phyloP scores from a whole-genome alignment of 1,284 basidiomycete genomes.

The Schizophyllum commune region DNA sequence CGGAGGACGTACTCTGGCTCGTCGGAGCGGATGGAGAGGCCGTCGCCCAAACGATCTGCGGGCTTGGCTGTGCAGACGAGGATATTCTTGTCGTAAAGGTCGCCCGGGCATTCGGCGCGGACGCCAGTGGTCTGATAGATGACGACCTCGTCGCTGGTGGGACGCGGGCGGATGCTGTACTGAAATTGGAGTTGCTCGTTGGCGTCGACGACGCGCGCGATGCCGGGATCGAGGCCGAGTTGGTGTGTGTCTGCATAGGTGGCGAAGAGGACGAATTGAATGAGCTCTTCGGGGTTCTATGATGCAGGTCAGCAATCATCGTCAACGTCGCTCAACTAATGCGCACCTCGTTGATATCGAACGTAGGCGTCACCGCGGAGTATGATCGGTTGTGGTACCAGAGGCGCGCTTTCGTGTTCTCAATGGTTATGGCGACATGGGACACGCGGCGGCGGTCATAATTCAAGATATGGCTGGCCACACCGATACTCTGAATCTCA shows the following conservation, averaged over 20 bases:
- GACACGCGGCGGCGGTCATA: constrained; percentile 2
- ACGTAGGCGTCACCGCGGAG: not conserved
- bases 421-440: not conserved
- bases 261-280: not conserved
- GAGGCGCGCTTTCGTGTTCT: constrained; percentile 1
- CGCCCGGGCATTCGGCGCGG: not conserved
- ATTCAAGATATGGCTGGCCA: not conserved
- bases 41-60: not conserved
- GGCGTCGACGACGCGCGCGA: not conserved
- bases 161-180: not conserved
- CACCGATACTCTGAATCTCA: not conserved
- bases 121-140: not conserved
- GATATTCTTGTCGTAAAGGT: not conserved
- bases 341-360: not conserved
- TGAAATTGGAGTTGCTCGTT: not conserved
- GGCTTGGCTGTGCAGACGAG: not conserved
- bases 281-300: not conserved
- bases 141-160: not conserved
- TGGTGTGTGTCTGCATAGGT: not conserved
- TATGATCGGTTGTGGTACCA: constrained; percentile 1
- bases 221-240: not conserved
- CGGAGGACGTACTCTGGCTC: not conserved
- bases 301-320: not conserved
- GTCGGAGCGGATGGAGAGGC: not conserved
- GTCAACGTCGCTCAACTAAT: not conserved